These are phyloP conservation scores for Beauveria brongniartii DNA, from an alignment of 2,329 filamentous ascomycete genomes.

Conservation along the genomic window DNA sequence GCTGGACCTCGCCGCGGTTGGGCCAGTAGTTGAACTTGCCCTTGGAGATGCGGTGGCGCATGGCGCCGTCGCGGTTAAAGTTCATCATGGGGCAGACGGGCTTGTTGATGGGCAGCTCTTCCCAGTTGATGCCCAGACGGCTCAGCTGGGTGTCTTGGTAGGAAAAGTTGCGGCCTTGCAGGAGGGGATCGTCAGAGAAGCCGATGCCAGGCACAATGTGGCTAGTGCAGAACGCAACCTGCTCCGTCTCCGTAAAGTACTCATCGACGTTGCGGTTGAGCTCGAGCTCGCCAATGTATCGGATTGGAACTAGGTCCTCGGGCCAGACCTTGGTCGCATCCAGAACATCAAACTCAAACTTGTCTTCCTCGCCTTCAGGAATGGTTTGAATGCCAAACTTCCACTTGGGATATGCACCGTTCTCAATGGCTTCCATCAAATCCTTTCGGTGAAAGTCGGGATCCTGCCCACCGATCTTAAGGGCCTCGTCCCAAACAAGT, in stretches of 20 bases:
- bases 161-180: constrained; percentile 64
- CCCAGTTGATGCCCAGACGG: constrained; percentile 65
- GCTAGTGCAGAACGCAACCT: constrained; percentile 73
- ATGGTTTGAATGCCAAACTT: constrained; percentile 76
- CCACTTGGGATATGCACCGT: constrained; percentile 65
- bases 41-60: constrained; percentile 63
- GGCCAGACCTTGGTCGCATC: constrained; percentile 85
- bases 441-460: constrained; percentile 79
- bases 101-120: constrained; percentile 69
- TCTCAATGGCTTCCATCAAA: constrained; percentile 64
- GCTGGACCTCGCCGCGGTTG: constrained; percentile 52
- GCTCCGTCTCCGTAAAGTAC: constrained; percentile 75
- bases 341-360: constrained; percentile 79
- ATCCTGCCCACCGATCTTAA: constrained; percentile 67
- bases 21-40: constrained; percentile 61
- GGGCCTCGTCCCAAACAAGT: constrained; percentile 70
- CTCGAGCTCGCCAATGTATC: constrained; percentile 72
- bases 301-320: constrained; percentile 64
- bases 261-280: constrained; percentile 75
- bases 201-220: constrained; percentile 74
- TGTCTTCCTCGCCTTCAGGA: constrained; percentile 60
- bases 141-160: constrained; percentile 62
- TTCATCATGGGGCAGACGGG: constrained; percentile 70
- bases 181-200: constrained; percentile 66
- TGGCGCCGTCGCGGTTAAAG: constrained; percentile 65